phyloP scores from a whole-genome alignment of 148 eudicot species.

The Persicaria tinctoria region DNA sequence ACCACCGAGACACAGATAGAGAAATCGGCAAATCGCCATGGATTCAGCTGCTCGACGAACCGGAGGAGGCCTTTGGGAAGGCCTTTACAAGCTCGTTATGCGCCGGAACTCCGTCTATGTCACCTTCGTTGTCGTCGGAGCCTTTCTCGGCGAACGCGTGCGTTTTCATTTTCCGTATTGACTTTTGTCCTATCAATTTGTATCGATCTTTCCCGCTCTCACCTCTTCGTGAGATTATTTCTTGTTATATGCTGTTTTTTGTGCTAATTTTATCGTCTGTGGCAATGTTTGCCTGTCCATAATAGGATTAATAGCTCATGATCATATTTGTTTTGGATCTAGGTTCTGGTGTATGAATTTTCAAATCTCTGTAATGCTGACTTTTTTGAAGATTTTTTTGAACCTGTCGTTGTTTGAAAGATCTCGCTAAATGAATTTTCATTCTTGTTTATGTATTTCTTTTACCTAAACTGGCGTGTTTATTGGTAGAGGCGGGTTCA shows the following conservation, averaged over 20 bases:
- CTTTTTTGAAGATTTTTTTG: too few species aligned
- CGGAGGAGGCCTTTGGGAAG: slow-evolving; percentile 24
- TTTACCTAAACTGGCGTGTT: too few species aligned
- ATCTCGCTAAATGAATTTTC: background rate
- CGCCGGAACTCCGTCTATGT: slow-evolving; percentile 56
- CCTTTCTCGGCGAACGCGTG: slow-evolving; percentile 57
- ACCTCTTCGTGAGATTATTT: background rate
- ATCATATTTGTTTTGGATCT: too few species aligned
- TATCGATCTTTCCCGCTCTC: background rate
- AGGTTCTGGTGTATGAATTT: too few species aligned
- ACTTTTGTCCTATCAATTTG: background rate
- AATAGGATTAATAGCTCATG: too few species aligned
- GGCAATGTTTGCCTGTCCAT: background rate
- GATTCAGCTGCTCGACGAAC: slow-evolving; percentile 9
- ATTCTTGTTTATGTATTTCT: too few species aligned
- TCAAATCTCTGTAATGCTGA: too few species aligned
- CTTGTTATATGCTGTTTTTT: background rate
- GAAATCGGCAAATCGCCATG: background rate
- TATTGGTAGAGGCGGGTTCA: too few species aligned
- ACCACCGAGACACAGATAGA: too few species aligned
- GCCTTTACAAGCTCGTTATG: slow-evolving; percentile 44
- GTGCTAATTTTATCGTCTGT: background rate
- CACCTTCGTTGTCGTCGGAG: slow-evolving; percentile 64
- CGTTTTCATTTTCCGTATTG: background rate
- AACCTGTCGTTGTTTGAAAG: too few species aligned